Percentiles rank a stretch among this genome's conserved stretches.
phyloP scores from a whole-genome alignment of 208 protist species.

The Crithidia mellificae region DNA sequence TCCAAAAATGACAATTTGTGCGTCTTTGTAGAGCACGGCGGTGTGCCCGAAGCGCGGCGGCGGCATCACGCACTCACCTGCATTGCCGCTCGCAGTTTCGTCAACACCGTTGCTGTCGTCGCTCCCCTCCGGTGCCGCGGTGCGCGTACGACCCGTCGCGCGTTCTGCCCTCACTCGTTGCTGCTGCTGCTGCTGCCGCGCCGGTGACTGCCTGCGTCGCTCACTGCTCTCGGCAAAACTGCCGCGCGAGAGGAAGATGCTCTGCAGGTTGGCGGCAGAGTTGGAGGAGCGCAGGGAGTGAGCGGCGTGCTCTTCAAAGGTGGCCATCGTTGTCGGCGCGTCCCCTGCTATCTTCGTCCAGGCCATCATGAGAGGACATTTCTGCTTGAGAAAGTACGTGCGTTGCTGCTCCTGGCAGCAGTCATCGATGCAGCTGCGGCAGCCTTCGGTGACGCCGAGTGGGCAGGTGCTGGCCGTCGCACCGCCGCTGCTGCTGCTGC shows the following conservation, averaged over 20 bases:
- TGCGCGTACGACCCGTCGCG: background rate
- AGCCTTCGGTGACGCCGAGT: conserved; percentile 27
- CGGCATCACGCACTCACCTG: conserved; percentile 25
- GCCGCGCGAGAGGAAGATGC: background rate
- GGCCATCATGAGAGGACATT: conserved; percentile 21
- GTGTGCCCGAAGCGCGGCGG: conserved; percentile 67
- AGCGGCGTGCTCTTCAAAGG: conserved; percentile 16
- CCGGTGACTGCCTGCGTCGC: background rate
- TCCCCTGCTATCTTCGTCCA: conserved; percentile 15
- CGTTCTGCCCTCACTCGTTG: background rate
- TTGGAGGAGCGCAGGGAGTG: conserved; percentile 18
- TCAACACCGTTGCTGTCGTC: background rate
- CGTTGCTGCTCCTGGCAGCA: conserved; percentile 21
- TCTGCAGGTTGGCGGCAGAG: conserved; percentile 3
- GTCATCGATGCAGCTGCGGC: conserved; percentile 24
- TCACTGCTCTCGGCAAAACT: background rate
- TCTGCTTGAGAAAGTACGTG: conserved; percentile 27
- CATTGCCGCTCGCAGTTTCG: too few relatives aligned
- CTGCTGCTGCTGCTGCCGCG: background rate
- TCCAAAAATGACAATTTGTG: conserved; percentile 61
- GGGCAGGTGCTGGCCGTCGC: background rate
- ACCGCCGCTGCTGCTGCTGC: conserved; percentile 2
- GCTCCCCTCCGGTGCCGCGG: background rate
- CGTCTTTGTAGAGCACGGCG: conserved; percentile 45
- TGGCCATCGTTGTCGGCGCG: conserved; percentile 8